Evolutionary conservation across 2,329 filamentous ascomycete species (phyloP).

Genomic region (Ceratocystis cacaofunesta): DNA sequence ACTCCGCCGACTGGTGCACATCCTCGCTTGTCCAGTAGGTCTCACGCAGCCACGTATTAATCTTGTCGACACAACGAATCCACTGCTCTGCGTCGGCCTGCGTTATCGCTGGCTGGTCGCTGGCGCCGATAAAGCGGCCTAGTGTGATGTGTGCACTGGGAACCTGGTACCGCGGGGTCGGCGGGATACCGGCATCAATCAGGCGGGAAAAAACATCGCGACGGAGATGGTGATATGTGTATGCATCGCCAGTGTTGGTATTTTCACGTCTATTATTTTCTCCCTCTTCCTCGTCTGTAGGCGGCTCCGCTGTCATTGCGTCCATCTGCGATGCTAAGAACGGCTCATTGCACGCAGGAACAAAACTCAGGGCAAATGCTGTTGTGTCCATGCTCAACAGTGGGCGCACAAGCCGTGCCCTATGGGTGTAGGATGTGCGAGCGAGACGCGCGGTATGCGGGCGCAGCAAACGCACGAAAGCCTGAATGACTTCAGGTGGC

Average conservation of each 20-base stretch:
- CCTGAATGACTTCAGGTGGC: constrained; percentile 51
- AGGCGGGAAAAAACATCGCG: constrained; percentile 57
- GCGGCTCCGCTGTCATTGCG: constrained; percentile 6
- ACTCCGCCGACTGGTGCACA: constrained; percentile 58
- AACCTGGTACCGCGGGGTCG: constrained; percentile 57
- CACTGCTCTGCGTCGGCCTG: constrained; percentile 51
- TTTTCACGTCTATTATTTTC: background rate
- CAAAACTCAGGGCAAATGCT: constrained; percentile 72
- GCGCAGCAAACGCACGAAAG: constrained; percentile 43
- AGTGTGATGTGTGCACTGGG: constrained; percentile 84
- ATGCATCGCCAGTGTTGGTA: constrained; percentile 39
- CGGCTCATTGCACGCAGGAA: constrained; percentile 58
- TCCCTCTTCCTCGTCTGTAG: background rate
- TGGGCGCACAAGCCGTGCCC: constrained; percentile 65
- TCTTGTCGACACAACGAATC: constrained; percentile 54
- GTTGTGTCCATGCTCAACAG: constrained; percentile 71
- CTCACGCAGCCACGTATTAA: constrained; percentile 56
- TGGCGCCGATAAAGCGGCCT: constrained; percentile 51
- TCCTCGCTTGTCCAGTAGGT: constrained; percentile 31
- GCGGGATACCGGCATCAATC: constrained; percentile 47
- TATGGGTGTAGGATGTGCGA: constrained; percentile 50
- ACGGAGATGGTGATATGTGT: constrained; percentile 83
- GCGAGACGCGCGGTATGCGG: constrained; percentile 44
- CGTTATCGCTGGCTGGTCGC: background rate
- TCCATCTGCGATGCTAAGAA: background rate